Base-by-base conservation (phyloP, 495 filamentous ascomycete genomes). In the Tuber microsphaerosporum region DNA sequence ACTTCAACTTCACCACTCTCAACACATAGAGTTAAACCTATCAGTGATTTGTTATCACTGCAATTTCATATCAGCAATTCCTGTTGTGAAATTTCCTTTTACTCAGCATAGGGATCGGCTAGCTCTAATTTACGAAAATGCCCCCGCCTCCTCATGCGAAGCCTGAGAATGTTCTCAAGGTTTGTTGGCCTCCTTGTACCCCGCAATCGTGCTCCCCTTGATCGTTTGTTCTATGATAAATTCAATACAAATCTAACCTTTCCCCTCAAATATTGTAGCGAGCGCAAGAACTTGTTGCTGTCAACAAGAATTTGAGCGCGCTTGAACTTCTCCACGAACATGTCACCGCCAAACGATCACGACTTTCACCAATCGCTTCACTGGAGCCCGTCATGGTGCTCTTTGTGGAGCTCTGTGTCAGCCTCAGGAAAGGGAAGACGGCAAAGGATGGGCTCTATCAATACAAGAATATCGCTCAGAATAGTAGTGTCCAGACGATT, bases 381-480 rank as follows among this genome's bases (percentile, higher is more conserved):
- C 87, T 99, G 80, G 95, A 99, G 88, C 95, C 96, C 80, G 94
- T 98, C 71, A 98, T 99, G 95, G 87, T 98, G 84, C 89, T 97
- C 73, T 92, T 98, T 81, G 95, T 99, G 80, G 95, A 99, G 86
- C 89, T 97, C 61, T 97, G 91, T 78, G 95, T 99, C 79, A 94
- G 97, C 82, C 90, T 97, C 81, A 91, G 94, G 86, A 98, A 97
- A 85, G 95, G 94, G 75, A 99, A 98, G 85, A 88, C 94, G 43
- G 95, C 95, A 84, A 99, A 99, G 87, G 95, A 99, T 88, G 95
- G 95, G 71, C 88, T 99, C 43, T 99, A 98, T 83, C 94, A 97
- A 82, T 99, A 99, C 89, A 99, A 99, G 89, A 99, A 99, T 84
- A 97, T 97, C 79, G 92, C 93, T 70, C 95, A 99, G 85, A 99